Evolutionary conservation across 352 stramenopile species (phyloP).

Genomic region (Pythium angustatum): DNA sequence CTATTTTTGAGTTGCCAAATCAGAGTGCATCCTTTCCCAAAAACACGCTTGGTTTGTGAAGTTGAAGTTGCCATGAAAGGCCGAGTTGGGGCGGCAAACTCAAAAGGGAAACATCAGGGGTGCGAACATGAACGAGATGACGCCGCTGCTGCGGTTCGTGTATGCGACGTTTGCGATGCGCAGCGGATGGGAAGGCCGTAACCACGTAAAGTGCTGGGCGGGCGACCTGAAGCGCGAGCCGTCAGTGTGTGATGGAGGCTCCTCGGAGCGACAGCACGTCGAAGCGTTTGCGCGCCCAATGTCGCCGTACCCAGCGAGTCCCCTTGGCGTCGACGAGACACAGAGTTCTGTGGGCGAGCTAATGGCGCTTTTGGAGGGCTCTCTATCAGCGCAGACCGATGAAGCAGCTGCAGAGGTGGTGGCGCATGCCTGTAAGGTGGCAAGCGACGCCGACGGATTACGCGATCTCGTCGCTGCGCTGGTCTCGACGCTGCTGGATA

Average conservation of each 20-base stretch:
- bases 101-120: constrained; percentile 1
- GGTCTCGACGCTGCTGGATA: constrained; percentile 14
- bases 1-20: constrained; percentile 7
- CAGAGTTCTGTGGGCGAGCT: not conserved
- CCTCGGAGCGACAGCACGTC: not conserved
- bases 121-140: constrained; percentile 14
- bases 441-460: constrained; percentile 8
- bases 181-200: constrained; percentile 17
- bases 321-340: not conserved
- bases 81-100: constrained; percentile 19
- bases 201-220: not conserved
- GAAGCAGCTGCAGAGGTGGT: not conserved
- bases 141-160: constrained; percentile 32
- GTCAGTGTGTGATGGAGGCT: not conserved
- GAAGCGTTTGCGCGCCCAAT: not conserved
- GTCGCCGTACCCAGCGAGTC: not conserved
- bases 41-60: not conserved
- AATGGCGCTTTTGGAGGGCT: constrained; percentile 1
- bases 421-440: constrained; percentile 6
- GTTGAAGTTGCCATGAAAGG: constrained; percentile 32
- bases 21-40: not conserved
- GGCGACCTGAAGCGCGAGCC: not conserved
- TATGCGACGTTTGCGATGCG: constrained; percentile 39
- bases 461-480: constrained; percentile 14
- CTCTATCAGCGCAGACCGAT: constrained; percentile 15